These are phyloP conservation scores for Tripterygium wilfordii DNA, from an alignment of 177 flowering plant genomes.

Conservation along the genomic window DNA sequence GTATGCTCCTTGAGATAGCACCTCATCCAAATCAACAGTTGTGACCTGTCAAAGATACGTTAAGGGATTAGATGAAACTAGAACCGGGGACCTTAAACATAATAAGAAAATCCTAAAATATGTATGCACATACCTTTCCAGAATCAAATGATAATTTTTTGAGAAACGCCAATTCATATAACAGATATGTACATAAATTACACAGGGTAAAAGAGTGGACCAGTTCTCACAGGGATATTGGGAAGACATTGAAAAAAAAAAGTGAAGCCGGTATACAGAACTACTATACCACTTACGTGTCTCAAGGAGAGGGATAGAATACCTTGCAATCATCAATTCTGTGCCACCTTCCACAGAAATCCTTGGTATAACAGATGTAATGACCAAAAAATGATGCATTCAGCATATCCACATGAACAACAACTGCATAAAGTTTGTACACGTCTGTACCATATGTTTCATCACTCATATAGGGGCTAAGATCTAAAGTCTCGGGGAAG, in stretches of 20 bases:
- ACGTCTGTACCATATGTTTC: conserved; percentile 48
- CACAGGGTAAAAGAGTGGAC: too few species aligned
- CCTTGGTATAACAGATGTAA: conserved; percentile 85
- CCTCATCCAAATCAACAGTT: conserved; percentile 78
- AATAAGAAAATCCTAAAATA: too few species aligned
- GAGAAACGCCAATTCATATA: too few species aligned
- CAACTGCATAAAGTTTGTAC: conserved; percentile 86
- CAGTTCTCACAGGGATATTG: too few species aligned
- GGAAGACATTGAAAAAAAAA: neutral
- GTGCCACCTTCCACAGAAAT: conserved; percentile 79
- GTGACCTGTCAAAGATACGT: conserved; percentile 48
- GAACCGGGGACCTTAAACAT: neutral
- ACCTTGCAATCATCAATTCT: conserved; percentile 92
- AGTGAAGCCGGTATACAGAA: too few species aligned
- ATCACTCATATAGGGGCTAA: conserved; percentile 80
- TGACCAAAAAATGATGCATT: conserved; percentile 98
- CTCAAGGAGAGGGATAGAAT: conserved; percentile 8
- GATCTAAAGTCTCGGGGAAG: conserved; percentile 81
- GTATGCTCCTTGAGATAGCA: conserved; percentile 91
- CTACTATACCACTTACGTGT: neutral
- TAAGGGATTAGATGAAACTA: neutral
- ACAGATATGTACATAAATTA: too few species aligned
- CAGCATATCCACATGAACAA: conserved; percentile 95
- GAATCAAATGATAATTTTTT: too few species aligned
- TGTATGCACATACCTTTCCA: too few species aligned